Base-by-base conservation (phyloP, 108 stramenopile species). In the Skeletonema potamos region DNA sequence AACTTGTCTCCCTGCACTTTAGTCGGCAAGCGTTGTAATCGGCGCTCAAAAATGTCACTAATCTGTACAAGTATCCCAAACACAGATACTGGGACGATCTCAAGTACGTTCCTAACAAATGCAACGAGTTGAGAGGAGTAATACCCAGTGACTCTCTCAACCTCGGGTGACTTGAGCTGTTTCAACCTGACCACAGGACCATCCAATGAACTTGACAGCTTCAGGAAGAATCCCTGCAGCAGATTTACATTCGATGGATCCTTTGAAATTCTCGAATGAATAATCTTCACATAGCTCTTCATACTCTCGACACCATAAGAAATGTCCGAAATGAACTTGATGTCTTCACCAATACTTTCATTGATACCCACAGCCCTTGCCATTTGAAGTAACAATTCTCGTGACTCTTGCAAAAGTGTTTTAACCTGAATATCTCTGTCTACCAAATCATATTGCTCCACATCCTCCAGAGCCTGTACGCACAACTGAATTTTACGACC, bases 171-270 rank as follows among this genome's bases (percentile, higher is more conserved):
- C 10, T 71, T 80, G 58, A 66, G 57, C 60, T 85, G 82, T 28
- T 62, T 71, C 70, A 91, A 70, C 7, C 89, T 74, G 17, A 60
- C 63, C 43, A 91, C 66, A 18, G 89, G 87, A 0, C 78, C 73
- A 59, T 88, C 87, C 17, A 91, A 73, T 18, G 86, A 83, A 68
- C 71, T 83, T 11, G 84, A 79, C 1, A 86, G 61, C 60, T 91
- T 91, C 62, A 87, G 32, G 73, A 91, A 91, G 43, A 82, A 73
- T 18, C 87, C 82, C 22, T 86, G 81, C 0, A 91, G 62, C 24
- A 84, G 69, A 2, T 62, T 48, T 4, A 87, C 85, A 57, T 77
- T 76, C 10, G 72, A 68, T 22, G 89, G 89, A 43, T 86, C 84
- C 41, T 63, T 72, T 28, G 57, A 58, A 18, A 91, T 72, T 15